These are phyloP conservation scores for Apiotrichum mycotoxinovorans DNA, from an alignment of 1,284 basidiomycete genomes.

Conservation along the genomic window DNA sequence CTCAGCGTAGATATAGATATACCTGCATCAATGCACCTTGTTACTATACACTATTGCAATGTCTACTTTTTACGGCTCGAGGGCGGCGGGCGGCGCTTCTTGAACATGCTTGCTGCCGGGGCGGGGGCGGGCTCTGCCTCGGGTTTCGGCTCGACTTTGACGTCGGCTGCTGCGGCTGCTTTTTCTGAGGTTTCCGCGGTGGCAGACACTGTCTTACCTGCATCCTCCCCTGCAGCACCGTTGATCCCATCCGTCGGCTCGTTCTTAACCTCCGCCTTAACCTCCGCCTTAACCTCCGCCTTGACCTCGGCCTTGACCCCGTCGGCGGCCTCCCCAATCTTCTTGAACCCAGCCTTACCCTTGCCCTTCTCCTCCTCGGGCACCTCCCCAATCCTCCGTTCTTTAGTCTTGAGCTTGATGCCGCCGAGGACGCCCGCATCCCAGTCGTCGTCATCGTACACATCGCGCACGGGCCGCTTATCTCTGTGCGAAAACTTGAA, in stretches of 20 bases:
- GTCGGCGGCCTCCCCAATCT: neutral
- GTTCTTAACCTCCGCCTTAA: neutral
- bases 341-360: slow-evolving; percentile 6
- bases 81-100: slow-evolving; percentile 48
- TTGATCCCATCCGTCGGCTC: slow-evolving; percentile 2
- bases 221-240: neutral
- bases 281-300: slow-evolving; percentile 1
- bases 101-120: slow-evolving; percentile 40
- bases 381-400: slow-evolving; percentile 21
- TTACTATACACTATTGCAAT: neutral
- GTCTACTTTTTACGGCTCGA: slow-evolving; percentile 38
- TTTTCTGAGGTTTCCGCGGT: slow-evolving; percentile 18
- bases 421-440: slow-evolving; percentile 30
- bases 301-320: slow-evolving; percentile 8
- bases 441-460: slow-evolving; percentile 45
- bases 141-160: neutral
- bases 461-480: slow-evolving; percentile 30
- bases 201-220: too few relatives aligned
- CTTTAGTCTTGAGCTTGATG: slow-evolving; percentile 41
- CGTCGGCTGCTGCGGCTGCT: neutral
- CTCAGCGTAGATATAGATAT: neutral
- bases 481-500: slow-evolving; percentile 31
- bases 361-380: slow-evolving; percentile 13
- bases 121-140: slow-evolving; percentile 10
- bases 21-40: neutral